phyloP scores from a whole-genome alignment of 441 rosid species.

The Eutrema salsugineum region DNA sequence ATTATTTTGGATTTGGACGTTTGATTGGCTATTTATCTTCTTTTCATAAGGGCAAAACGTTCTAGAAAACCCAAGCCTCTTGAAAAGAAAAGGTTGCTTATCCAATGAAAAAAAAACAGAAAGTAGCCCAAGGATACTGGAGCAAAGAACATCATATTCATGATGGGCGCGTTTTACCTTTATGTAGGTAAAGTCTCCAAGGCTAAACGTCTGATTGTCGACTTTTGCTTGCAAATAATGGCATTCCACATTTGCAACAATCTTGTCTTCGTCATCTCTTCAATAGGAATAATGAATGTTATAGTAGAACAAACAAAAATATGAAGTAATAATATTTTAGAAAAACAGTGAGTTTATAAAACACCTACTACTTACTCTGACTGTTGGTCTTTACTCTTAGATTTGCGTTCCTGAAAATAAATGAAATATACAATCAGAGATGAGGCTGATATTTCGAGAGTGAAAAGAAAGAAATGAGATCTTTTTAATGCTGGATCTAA shows the following conservation, averaged over 20 bases:
- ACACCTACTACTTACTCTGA: slow-evolving; percentile 47
- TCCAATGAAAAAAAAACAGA: neutral
- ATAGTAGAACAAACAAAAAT: slow-evolving; percentile 17
- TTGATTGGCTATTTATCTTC: neutral
- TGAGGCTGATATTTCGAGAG: slow-evolving; percentile 1
- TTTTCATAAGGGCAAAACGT: neutral
- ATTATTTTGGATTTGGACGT: slow-evolving; percentile 4
- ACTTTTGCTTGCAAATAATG: slow-evolving; percentile 78
- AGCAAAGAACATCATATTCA: neutral
- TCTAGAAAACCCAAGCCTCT: slow-evolving; percentile 7
- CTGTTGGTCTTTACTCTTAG: slow-evolving; percentile 27
- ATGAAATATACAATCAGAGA: slow-evolving; percentile 29
- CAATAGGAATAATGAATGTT: slow-evolving; percentile 22
- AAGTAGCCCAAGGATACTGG: slow-evolving; percentile 6
- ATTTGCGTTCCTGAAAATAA: slow-evolving; percentile 53
- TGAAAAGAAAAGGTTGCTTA: neutral
- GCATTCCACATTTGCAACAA: slow-evolving; percentile 78
- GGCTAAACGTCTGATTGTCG: slow-evolving; percentile 43
- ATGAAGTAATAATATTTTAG: neutral
- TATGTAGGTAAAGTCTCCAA: slow-evolving; percentile 77
- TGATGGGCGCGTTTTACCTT: slow-evolving; percentile 46
- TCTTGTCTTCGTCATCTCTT: slow-evolving; percentile 77
- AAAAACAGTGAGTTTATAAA: slow-evolving; percentile 22
- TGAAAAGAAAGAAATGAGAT: neutral
- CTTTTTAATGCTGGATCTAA: neutral